Evolutionary conservation across 768 basidiomycete genomes (phyloP), one percentile per base, ranked within the genome.

Genomic region (Panus rudis): DNA sequence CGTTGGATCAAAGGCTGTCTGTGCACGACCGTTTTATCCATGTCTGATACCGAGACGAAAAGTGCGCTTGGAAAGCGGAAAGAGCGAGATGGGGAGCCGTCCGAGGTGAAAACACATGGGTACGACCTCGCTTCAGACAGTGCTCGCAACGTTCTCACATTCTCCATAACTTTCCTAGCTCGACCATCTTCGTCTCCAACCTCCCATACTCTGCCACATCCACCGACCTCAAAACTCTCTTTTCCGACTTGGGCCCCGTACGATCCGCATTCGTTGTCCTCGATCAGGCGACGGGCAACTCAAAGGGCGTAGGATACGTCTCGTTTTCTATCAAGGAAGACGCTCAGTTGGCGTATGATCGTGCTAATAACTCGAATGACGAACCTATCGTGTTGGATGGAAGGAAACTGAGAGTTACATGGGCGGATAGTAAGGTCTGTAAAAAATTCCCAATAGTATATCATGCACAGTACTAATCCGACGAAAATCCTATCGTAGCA

Each of bases 261-360:
- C 78, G 92, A 27, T 83, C 85, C 16, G 93, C 92, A 0, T 98
- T 99, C 56, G 82, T 99, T 6, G 96, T 97, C 16, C 78, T 81
- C 11, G 84, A 92, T 42, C 79, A 75, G 6, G 83, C 74, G 25
- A 75, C 78, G 1, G 79, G 80, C 14, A 66, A 76, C 4, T 92
- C 91, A 1, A 96, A 97, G 60, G 94, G 94, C 50, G 92, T 98
- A 17, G 96, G 96, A 47, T 98, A 96, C 58, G 90, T 97, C 49
- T 84, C 90, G 1, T 98, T 94, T 63, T 80, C 92, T 1, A 71
- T 91, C 43, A 78, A 75, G 43, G 89, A 96, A 54, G 96, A 98
- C 63, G 94, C 92, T 6, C 76, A 89, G 55, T 59, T 70, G 26
- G 84, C 84, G 3, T 78, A 81, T 42, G 73, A 79, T 39, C 75